phyloP scores from a whole-genome alignment of 352 stramenopile genomes.

The Globisporangium solare region DNA sequence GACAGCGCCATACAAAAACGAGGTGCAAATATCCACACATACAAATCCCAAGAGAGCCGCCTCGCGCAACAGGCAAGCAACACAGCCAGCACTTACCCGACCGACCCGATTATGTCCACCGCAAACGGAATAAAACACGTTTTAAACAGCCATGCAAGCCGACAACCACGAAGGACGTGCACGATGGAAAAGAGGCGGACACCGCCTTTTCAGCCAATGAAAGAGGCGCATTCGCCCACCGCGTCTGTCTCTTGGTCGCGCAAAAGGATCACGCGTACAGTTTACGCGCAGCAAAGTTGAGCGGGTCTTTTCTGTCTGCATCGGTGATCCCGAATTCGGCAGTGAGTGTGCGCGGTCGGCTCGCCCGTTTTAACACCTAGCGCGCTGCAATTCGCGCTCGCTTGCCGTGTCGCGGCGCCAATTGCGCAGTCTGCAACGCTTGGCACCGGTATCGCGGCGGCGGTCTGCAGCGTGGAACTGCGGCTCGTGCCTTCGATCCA shows the following conservation, averaged over 20 bases:
- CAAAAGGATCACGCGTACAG: slow-evolving; percentile 1
- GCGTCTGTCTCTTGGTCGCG: background rate
- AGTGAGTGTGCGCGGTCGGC: background rate
- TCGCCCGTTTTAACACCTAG: too few relatives aligned
- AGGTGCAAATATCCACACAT: background rate
- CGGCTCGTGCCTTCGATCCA: too few relatives aligned
- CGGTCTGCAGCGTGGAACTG: too few relatives aligned
- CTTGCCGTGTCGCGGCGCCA: too few relatives aligned
- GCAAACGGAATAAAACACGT: background rate
- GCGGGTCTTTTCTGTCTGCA: background rate
- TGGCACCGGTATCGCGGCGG: too few relatives aligned
- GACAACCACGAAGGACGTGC: background rate
- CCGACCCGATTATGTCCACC: background rate
- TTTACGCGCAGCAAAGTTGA: slow-evolving; percentile 1
- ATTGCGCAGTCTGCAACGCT: too few relatives aligned
- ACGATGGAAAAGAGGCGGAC: background rate
- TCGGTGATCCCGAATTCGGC: background rate
- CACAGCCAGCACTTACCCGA: background rate
- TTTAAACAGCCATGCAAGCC: background rate
- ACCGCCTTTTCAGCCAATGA: background rate
- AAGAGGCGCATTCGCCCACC: background rate
- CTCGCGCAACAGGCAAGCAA: background rate
- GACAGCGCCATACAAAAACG: background rate
- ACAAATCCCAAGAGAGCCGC: background rate
- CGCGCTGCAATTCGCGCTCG: too few relatives aligned